phyloP scores from a whole-genome alignment of 495 filamentous ascomycete genomes.

The Cudoniella acicularis region DNA sequence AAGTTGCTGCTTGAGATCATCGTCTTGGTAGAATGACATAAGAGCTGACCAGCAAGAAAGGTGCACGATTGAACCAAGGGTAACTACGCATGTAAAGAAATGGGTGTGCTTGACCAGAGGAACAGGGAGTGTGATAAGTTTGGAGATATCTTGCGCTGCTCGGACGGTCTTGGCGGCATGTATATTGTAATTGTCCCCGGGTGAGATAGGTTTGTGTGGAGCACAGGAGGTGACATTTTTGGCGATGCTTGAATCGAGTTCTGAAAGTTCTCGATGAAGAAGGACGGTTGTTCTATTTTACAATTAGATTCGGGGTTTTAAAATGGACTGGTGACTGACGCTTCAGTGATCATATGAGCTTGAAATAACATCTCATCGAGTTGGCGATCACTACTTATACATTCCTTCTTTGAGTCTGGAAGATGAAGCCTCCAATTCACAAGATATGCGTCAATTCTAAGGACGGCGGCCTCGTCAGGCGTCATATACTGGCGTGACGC shows the following conservation, averaged over 20 bases:
- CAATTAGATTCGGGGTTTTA: neutral
- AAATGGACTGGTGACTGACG: slow-evolving; percentile 34
- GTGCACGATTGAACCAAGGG: slow-evolving; percentile 61
- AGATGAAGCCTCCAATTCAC: slow-evolving; percentile 82
- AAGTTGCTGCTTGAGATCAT: slow-evolving; percentile 74
- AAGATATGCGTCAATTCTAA: slow-evolving; percentile 67
- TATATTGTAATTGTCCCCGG: slow-evolving; percentile 56
- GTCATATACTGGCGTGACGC: slow-evolving; percentile 43
- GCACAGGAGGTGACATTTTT: slow-evolving; percentile 56
- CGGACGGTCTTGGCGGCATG: slow-evolving; percentile 79
- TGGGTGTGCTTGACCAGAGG: slow-evolving; percentile 75
- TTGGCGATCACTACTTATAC: slow-evolving; percentile 61
- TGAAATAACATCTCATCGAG: slow-evolving; percentile 92
- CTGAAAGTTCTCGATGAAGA: slow-evolving; percentile 67
- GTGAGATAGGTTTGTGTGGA: slow-evolving; percentile 48
- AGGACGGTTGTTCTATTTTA: slow-evolving; percentile 52
- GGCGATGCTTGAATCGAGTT: slow-evolving; percentile 52
- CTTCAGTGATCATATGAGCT: slow-evolving; percentile 77
- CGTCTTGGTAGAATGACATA: slow-evolving; percentile 49
- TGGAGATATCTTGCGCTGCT: slow-evolving; percentile 72
- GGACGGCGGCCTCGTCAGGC: slow-evolving; percentile 41
- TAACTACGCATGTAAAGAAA: slow-evolving; percentile 84
- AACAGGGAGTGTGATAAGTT: slow-evolving; percentile 72
- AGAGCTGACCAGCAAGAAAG: slow-evolving; percentile 57
- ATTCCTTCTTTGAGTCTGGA: slow-evolving; percentile 67